Base-by-base conservation (phyloP, 2,329 filamentous ascomycete species). In the Fonsecaea pedrosoi region DNA sequence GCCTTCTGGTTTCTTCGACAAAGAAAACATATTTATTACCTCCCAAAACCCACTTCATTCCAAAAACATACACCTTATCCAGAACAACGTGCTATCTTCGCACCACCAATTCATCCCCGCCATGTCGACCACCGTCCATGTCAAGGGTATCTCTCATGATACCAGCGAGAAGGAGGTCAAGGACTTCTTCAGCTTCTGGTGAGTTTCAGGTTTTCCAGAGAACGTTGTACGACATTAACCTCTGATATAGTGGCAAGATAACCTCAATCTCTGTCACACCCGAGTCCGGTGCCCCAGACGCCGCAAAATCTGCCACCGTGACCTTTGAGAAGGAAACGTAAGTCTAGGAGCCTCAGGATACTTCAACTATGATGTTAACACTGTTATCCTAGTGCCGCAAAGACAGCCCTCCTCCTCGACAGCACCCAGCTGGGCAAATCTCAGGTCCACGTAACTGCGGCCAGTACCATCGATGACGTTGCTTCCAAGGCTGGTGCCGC, bases 101-200 rank as follows among this genome's bases (percentile, higher is more conserved):
- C 25, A 6, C 45, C 3, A 32, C 37, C 60, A 25, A 25, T 3
- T 25, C 25, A 21, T 38, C n/a, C 7, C 32, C 62, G 72, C 50
- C 1, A 74, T 85, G 83, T 78, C 83, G 67, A 86, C 82, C 74
- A 94, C 91, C 59, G 92, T 97, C 71, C 83, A 94, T 82, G 94
- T 98, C 75, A 91, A 91, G 82, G 94, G 95, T 83, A 97, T 99
- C 82, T 89, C 91, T 73, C 78, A 84, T 70, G 82, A 89, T 78
- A 97, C 94, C 65, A 88, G 87, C 73, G 93, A 99, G 81, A 90
- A 94, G 82, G 93, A 98, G 81, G 89, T 99, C 75, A 72, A 70
- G 62, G 71, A 97, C 78, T 99, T 99, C 86, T 99, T 99, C 85
- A 95, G 91, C 84, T 98, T 98, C 81, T 89, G 87, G 92, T 94